phyloP scores from a whole-genome alignment of 108 stramenopile genomes.

The Nitzschia sp. region DNA sequence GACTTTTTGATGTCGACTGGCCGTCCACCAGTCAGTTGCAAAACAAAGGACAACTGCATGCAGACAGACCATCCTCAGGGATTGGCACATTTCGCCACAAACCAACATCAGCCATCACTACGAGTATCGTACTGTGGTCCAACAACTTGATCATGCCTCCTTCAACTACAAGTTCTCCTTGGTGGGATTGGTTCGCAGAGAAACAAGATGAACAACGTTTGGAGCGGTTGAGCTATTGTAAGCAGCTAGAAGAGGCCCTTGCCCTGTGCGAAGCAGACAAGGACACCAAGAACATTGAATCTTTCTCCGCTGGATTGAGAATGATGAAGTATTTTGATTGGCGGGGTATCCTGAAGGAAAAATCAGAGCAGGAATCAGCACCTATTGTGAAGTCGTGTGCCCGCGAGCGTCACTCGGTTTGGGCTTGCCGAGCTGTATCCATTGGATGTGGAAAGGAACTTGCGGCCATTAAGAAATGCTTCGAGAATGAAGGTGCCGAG shows the following conservation, averaged over 20 bases:
- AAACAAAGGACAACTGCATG: too few species aligned
- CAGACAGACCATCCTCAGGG: too few species aligned
- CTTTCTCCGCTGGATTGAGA: slow-evolving; percentile 31
- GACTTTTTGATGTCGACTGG: too few species aligned
- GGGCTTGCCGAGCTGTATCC: slow-evolving; percentile 48
- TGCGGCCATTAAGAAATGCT: slow-evolving; percentile 31
- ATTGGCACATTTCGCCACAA: too few species aligned
- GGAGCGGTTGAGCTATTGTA: slow-evolving; percentile 37
- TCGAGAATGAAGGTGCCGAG: slow-evolving; percentile 27
- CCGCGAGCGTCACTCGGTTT: slow-evolving; percentile 47
- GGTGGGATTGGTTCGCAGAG: slow-evolving; percentile 15
- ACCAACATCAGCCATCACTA: too few species aligned
- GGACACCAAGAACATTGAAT: slow-evolving; percentile 20
- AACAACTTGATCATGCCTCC: background rate
- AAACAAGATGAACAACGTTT: slow-evolving; percentile 44
- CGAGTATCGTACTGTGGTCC: too few species aligned
- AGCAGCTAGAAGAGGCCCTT: slow-evolving; percentile 25
- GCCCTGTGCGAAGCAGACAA: slow-evolving; percentile 15
- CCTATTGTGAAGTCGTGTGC: slow-evolving; percentile 29
- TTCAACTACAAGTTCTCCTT: slow-evolving; percentile 3
- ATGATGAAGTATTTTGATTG: slow-evolving; percentile 50
- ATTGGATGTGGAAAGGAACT: slow-evolving; percentile 44
- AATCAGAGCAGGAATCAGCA: background rate
- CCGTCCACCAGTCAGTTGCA: too few species aligned
- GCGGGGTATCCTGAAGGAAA: slow-evolving; percentile 24